Conservation (phyloP, 2,329 filamentous ascomycete species). For the Ophiosphaerella narmari region DNA sequence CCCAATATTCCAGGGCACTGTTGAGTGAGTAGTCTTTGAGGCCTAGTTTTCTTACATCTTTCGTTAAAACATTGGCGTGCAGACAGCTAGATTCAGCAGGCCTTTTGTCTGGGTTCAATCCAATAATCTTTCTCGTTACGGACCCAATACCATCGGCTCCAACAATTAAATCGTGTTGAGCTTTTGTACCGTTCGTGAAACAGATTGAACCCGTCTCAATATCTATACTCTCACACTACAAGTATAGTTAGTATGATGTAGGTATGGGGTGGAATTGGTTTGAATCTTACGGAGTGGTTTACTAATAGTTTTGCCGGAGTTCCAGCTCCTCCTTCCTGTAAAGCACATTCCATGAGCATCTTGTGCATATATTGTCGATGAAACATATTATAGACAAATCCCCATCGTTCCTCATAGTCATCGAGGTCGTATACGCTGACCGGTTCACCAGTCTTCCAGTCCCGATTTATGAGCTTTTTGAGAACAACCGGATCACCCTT, state of each 20-base stretch:
- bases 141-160: constrained; percentile 72
- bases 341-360: constrained; percentile 66
- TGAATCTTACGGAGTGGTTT: constrained; percentile 53
- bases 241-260: background rate
- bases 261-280: background rate
- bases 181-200: constrained; percentile 54
- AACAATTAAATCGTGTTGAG: constrained; percentile 63
- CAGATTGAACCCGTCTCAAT: constrained; percentile 46
- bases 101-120: constrained; percentile 64
- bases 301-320: constrained; percentile 59
- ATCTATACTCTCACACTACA: constrained; percentile 59
- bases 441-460: constrained; percentile 71
- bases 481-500: constrained; percentile 70
- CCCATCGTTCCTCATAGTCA: constrained; percentile 70
- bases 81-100: constrained; percentile 65
- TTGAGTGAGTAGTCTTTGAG: constrained; percentile 66
- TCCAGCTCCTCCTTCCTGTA: constrained; percentile 59
- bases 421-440: constrained; percentile 66
- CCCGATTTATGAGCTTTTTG: constrained; percentile 68
- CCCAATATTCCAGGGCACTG: constrained; percentile 71
- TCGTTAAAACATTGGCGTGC: constrained; percentile 67
- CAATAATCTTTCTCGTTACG: constrained; percentile 64
- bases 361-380: constrained; percentile 71
- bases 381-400: constrained; percentile 68
- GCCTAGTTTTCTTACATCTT: constrained; percentile 63